A percentile compares a stretch with the other conserved stretches of the same genome.
Conservation (phyloP, 495 filamentous ascomycete species). For the Aspergillus ellipticus region DNA sequence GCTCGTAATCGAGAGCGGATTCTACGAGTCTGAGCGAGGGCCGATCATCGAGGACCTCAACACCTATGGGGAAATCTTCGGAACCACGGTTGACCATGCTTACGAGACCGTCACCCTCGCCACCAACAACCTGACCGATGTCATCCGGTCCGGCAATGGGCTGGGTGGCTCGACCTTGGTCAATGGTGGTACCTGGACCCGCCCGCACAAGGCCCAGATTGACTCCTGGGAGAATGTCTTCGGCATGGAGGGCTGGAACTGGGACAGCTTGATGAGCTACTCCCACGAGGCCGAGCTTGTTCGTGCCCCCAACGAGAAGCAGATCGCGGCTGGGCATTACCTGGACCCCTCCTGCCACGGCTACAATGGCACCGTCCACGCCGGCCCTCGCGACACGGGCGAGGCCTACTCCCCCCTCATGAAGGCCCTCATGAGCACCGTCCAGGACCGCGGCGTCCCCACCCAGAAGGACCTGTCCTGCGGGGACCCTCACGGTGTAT, state of each 20-base stretch:
- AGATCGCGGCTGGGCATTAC: conserved; percentile 21
- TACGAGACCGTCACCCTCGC: conserved; percentile 13
- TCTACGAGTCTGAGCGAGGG: conserved; percentile 26
- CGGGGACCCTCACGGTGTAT: conserved; percentile 25
- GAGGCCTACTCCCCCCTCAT: conserved; percentile 19
- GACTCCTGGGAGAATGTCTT: conserved; percentile 49
- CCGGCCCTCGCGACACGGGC: conserved; percentile 19
- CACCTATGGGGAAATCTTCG: conserved; percentile 33
- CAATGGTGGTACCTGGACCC: conserved; percentile 49
- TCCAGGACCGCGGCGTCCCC: conserved; percentile 10
- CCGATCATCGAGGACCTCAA: conserved; percentile 32
- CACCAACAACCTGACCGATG: conserved; percentile 14
- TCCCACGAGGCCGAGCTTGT: conserved; percentile 20
- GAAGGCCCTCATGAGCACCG: conserved; percentile 21
- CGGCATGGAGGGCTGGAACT: conserved; percentile 51
- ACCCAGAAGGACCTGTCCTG: conserved; percentile 22
- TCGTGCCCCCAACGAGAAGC: conserved; percentile 13
- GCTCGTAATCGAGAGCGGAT: conserved; percentile 52
- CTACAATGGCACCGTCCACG: conserved; percentile 23
- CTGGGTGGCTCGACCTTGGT: conserved; percentile 55
- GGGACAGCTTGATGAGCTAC: conserved; percentile 45
- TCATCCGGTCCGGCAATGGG: conserved; percentile 25
- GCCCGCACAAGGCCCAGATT: conserved; percentile 40
- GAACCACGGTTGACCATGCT: conserved; percentile 20
- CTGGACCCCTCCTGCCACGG: conserved; percentile 24